A percentile compares a stretch with the other conserved stretches of the same genome.
phyloP scores from a whole-genome alignment of 768 basidiomycete genomes.

The Leccinellum rugosiceps region DNA sequence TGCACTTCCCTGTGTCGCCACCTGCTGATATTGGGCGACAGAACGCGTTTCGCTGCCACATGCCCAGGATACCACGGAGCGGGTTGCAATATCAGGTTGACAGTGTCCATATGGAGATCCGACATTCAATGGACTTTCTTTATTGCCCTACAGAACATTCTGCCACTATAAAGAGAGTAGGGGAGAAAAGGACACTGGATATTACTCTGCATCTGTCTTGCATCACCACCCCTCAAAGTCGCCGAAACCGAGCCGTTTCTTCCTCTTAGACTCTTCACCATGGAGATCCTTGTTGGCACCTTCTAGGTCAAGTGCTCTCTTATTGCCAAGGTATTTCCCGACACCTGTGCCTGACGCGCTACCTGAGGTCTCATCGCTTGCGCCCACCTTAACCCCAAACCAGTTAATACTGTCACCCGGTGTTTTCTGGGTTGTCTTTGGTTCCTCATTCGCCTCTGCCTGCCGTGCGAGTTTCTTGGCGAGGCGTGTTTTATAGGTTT shows the following conservation, averaged over 20 bases:
- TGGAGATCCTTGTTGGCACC: slow-evolving; percentile 10
- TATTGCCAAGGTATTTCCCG: slow-evolving; percentile 75
- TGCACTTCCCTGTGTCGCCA: background rate
- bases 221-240: slow-evolving; percentile 78
- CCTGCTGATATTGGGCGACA: slow-evolving; percentile 5
- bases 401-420: slow-evolving; percentile 74
- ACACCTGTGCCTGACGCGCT: slow-evolving; percentile 43
- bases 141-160: slow-evolving; percentile 8
- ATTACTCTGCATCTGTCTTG: background rate
- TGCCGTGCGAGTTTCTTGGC: slow-evolving; percentile 65
- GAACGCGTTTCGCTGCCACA: background rate
- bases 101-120: background rate
- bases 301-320: slow-evolving; percentile 40
- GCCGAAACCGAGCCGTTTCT: slow-evolving; percentile 86
- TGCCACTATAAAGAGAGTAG: slow-evolving; percentile 9
- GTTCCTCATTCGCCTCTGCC: slow-evolving; percentile 30
- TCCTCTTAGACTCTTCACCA: slow-evolving; percentile 65
- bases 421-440: slow-evolving; percentile 44
- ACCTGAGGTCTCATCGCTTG: slow-evolving; percentile 34
- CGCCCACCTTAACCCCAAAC: slow-evolving; percentile 85
- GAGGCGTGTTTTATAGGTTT: slow-evolving; percentile 83
- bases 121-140: background rate
- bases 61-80: slow-evolving; percentile 1
- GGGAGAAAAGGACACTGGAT: background rate
- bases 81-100: slow-evolving; percentile 25